These are phyloP conservation scores for Schizophyllum amplum DNA, from an alignment of 1,284 basidiomycete genomes.

Conservation along the genomic window DNA sequence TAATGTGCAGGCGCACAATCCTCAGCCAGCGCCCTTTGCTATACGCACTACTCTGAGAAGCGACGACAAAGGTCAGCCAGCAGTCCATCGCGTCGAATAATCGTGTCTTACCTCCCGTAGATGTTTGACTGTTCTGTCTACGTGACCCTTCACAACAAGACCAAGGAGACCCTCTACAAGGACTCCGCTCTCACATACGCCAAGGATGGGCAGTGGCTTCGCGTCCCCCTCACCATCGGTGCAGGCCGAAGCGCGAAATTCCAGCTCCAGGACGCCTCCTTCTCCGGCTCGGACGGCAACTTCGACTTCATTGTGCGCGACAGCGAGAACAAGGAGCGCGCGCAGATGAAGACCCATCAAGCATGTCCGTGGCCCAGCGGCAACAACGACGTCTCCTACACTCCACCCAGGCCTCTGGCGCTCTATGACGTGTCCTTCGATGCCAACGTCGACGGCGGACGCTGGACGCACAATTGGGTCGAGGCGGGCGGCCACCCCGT, in stretches of 20 bases:
- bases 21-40: too few species aligned
- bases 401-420: background rate
- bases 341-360: background rate
- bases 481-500: background rate
- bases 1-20: too few species aligned
- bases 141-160: background rate
- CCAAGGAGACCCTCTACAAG: background rate
- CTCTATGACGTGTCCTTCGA: background rate
- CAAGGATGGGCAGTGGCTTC: background rate
- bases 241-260: background rate
- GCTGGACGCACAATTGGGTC: background rate
- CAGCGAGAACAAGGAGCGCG: background rate
- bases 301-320: background rate
- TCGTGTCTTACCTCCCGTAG: background rate
- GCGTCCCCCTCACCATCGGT: background rate
- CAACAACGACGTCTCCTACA: background rate
- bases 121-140: background rate
- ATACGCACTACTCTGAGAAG: too few species aligned
- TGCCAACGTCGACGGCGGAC: background rate
- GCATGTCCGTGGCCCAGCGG: background rate
- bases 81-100: too few species aligned
- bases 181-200: background rate
- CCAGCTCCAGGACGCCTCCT: background rate
- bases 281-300: background rate
- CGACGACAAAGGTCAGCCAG: too few species aligned